Conservation (phyloP, 164 flowering plant genomes). For the Vitis labrusca region DNA sequence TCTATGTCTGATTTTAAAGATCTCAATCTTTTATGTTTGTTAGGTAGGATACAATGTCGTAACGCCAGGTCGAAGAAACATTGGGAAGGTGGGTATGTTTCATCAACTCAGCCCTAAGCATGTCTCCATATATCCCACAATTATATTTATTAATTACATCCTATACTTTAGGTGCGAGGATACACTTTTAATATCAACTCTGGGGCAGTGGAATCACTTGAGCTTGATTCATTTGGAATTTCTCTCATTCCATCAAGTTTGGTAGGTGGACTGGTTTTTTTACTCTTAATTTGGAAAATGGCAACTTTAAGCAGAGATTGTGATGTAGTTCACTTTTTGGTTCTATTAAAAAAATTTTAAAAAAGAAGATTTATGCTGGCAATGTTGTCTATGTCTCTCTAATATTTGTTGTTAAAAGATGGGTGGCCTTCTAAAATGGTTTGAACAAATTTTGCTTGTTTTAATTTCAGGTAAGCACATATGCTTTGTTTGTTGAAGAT, state of each 20-base stretch:
- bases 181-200: slow-evolving; percentile 71
- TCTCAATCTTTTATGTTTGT: slow-evolving; percentile 24
- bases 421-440: background rate
- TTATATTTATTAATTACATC: slow-evolving; percentile 3
- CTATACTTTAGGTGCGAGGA: slow-evolving; percentile 62
- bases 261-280: slow-evolving; percentile 36
- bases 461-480: slow-evolving; percentile 68
- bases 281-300: background rate
- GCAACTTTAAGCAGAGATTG: background rate
- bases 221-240: slow-evolving; percentile 83
- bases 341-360: background rate
- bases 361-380: background rate
- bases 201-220: slow-evolving; percentile 69
- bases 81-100: slow-evolving; percentile 64
- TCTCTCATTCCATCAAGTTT: slow-evolving; percentile 81
- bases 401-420: too few species aligned
- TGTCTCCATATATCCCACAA: background rate
- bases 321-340: background rate
- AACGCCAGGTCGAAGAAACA: slow-evolving; percentile 51
- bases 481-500: slow-evolving; percentile 73
- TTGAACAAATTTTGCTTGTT: background rate
- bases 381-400: too few species aligned
- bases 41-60: slow-evolving; percentile 86
- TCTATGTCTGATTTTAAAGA: background rate
- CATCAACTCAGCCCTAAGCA: too few species aligned